A percentile compares a stretch with the other conserved stretches of the same genome.
Evolutionary conservation across 1,284 basidiomycete species (phyloP).

Genomic region (Ganoderma sinense): DNA sequence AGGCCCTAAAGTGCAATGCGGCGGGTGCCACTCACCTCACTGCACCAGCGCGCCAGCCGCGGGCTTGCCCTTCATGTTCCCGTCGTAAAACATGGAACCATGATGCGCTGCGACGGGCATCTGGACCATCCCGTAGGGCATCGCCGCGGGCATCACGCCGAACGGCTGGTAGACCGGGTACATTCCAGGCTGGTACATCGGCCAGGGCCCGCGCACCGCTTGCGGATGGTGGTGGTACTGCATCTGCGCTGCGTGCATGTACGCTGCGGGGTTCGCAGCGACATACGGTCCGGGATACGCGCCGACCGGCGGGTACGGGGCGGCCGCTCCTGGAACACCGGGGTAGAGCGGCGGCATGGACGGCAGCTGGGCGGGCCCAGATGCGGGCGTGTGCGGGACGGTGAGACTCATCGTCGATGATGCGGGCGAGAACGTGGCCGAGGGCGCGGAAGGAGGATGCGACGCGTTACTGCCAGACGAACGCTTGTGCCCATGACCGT

Average conservation of each 20-base stretch:
- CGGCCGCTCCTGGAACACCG: neutral
- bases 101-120: constrained; percentile 19
- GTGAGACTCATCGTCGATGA: constrained; percentile 20
- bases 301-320: constrained; percentile 10
- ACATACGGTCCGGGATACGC: constrained; percentile 16
- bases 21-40: constrained; percentile 8
- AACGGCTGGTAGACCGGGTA: constrained; percentile 30
- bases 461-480: constrained; percentile 28
- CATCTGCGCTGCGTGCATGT: constrained; percentile 17
- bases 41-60: constrained; percentile 19
- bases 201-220: constrained; percentile 23
- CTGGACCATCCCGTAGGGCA: constrained; percentile 26
- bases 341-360: constrained; percentile 20
- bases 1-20: neutral
- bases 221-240: constrained; percentile 18
- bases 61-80: constrained; percentile 22
- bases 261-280: constrained; percentile 19
- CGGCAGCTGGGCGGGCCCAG: constrained; percentile 15
- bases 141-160: constrained; percentile 22
- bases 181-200: constrained; percentile 28
- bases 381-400: constrained; percentile 15
- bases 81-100: constrained; percentile 23
- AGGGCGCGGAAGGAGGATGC: constrained; percentile 7
- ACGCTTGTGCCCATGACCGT: constrained; percentile 31
- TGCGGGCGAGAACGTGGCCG: constrained; percentile 20